Base-by-base conservation (phyloP, 2,329 filamentous ascomycete genomes). In the Arthroderma sp. region DNA sequence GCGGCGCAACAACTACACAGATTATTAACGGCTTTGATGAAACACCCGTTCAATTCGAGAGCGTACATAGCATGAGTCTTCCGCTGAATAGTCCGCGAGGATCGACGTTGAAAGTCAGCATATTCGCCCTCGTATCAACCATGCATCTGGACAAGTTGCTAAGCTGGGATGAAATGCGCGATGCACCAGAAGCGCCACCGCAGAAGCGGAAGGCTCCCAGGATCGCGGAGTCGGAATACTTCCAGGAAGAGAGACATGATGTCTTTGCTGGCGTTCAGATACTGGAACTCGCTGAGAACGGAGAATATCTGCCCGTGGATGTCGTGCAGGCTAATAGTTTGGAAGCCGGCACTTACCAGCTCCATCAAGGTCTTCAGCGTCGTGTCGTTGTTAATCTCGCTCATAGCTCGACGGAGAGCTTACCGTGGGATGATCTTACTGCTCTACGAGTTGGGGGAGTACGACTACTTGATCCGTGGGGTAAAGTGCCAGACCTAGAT, bases 111-210 rank as follows among this genome's bases (percentile, higher is more conserved):
- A 83, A 93, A 56, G 87, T 95, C 7, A 89, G 90, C 53, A 87
- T 98, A 60, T 97, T 95, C 69, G 91, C 93, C 17, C 86, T 86
- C 67, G 88, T 95, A 37, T 93, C 89, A 1, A 77, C 85, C 0
- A 96, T 96, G 85, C 93, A 98, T 73, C 80, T 98, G 21, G 93
- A 98, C 71, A 97, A 95, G 74, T 79, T 98, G 54, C 81, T 96
- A 11, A 98, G 93, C 73, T 98, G 93, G 93, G 93, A 98, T 68
- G 93, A 97, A 66, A 96, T 98, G 85, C 84, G 91, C 59, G 91
- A 98, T 70, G 77, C 80, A 23, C 78, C 78, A 2, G 77, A 78
- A 52, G 72, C 73, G 21, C 74, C 74, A 2, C 80, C 81, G 17
- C 77, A 84, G 54, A 79, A 81, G 61, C 79, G 81, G 17, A 81